A percentile compares a stretch with the other conserved stretches of the same genome.
Conservation (phyloP, 257 asterid species). For the Jasminum sambac region DNA sequence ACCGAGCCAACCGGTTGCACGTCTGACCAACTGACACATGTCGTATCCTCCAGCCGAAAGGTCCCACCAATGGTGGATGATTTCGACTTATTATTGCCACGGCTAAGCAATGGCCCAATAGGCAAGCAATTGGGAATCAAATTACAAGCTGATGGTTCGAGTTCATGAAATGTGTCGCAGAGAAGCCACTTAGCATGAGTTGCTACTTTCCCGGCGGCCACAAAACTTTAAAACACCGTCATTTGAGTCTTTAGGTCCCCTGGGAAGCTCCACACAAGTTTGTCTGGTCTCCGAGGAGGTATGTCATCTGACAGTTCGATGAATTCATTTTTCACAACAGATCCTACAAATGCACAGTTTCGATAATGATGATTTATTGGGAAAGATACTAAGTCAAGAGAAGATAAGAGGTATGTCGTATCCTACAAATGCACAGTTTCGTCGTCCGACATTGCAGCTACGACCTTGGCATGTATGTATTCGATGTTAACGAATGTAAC, state of each 20-base stretch:
- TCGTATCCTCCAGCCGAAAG: conserved; percentile 33
- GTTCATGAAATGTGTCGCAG: conserved; percentile 32
- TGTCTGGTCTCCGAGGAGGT: conserved; percentile 24
- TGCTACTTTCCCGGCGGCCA: neutral
- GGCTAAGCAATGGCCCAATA: conserved; percentile 38
- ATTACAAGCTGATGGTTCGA: conserved; percentile 37
- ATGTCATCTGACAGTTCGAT: conserved; percentile 19
- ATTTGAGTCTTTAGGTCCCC: conserved; percentile 5
- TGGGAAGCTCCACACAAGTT: conserved; percentile 24
- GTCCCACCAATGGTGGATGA: conserved; percentile 15
- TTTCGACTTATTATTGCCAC: neutral
- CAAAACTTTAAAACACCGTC: conserved; percentile 9
- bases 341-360: conserved; percentile 25
- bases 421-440: conserved; percentile 27
- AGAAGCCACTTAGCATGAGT: conserved; percentile 19
- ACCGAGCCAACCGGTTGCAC: conserved; percentile 31
- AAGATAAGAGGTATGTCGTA: neutral
- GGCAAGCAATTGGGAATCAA: conserved; percentile 30
- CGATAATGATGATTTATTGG: too few relatives aligned
- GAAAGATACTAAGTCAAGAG: neutral
- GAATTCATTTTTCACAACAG: conserved; percentile 20
- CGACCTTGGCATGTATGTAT: conserved; percentile 30
- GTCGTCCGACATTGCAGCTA: conserved; percentile 11
- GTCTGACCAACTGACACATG: conserved; percentile 44
- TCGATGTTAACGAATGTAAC: conserved; percentile 50